phyloP scores from a whole-genome alignment of 2,329 filamentous ascomycete genomes.

The Cladophialophora carrionii region DNA sequence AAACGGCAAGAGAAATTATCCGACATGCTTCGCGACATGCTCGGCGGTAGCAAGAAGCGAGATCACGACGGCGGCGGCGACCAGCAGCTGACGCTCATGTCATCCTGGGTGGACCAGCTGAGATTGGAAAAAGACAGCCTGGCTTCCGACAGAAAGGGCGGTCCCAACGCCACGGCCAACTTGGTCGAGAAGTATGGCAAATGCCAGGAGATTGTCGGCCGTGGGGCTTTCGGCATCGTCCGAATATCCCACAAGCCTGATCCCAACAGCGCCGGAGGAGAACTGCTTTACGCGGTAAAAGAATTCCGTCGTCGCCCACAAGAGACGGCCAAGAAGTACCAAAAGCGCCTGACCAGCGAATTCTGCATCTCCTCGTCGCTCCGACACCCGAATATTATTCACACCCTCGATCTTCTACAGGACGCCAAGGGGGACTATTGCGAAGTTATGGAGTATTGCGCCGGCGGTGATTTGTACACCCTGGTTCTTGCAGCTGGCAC shows the following conservation, averaged over 20 bases:
- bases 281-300: constrained; percentile 96
- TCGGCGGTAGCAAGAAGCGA: constrained; percentile 80
- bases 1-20: constrained; percentile 93
- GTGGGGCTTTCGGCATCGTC: constrained; percentile 95
- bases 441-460: constrained; percentile 99
- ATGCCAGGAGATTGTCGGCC: constrained; percentile 94
- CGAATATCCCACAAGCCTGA: constrained; percentile 95
- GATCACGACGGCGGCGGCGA: constrained; percentile 58
- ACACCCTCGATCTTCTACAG: constrained; percentile 91
- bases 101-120: constrained; percentile 92
- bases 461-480: constrained; percentile 93
- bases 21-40: constrained; percentile 84
- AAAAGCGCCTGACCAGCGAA: constrained; percentile 93
- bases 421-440: constrained; percentile 97
- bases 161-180: constrained; percentile 73
- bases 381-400: constrained; percentile 96
- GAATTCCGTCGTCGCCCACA: constrained; percentile 94
- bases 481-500: constrained; percentile 88
- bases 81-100: constrained; percentile 87
- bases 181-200: constrained; percentile 97
- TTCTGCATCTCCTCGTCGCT: constrained; percentile 98
- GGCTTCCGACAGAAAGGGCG: constrained; percentile 74
- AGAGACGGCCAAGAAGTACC: constrained; percentile 95
- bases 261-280: constrained; percentile 72
- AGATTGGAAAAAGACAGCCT: constrained; percentile 81